A percentile compares a stretch with the other conserved stretches of the same genome.
phyloP scores from a whole-genome alignment of 192 early-diverging fungal species.

The Entophlyctis luteolus region DNA sequence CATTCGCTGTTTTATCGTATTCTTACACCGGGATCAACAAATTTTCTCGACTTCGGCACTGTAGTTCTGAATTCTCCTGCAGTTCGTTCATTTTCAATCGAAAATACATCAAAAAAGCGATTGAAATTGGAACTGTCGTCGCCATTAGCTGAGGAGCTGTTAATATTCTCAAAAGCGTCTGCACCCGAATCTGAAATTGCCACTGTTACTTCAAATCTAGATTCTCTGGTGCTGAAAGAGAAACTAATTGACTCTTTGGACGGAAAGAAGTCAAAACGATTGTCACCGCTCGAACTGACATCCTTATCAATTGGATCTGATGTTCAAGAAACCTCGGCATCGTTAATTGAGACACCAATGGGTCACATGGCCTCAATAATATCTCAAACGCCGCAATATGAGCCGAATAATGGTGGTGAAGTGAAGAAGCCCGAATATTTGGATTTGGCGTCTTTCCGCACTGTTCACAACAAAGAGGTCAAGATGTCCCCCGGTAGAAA shows the following conservation, averaged over 20 bases:
- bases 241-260: constrained; percentile 33
- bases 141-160: constrained; percentile 48
- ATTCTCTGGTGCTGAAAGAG: constrained; percentile 18
- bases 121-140: constrained; percentile 42
- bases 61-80: constrained; percentile 78
- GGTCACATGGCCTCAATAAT: background rate
- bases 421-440: constrained; percentile 47
- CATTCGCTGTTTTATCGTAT: constrained; percentile 94
- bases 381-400: background rate
- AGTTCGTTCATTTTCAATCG: constrained; percentile 75
- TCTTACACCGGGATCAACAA: constrained; percentile 76
- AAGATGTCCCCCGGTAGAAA: constrained; percentile 35
- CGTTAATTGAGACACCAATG: background rate
- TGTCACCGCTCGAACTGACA: constrained; percentile 18
- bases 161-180: constrained; percentile 29
- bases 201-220: background rate
- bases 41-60: constrained; percentile 93
- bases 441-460: constrained; percentile 43
- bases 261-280: constrained; percentile 43
- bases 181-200: background rate
- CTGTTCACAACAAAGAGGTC: constrained; percentile 22
- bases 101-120: constrained; percentile 69
- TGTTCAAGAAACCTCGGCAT: constrained; percentile 4
- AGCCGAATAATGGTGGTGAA: background rate
- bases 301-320: constrained; percentile 15